Evolutionary conservation across 2,329 filamentous ascomycete genomes (phyloP), one percentile per base, ranked within the genome.

Genomic region (Neophaeococcomyces aloes): DNA sequence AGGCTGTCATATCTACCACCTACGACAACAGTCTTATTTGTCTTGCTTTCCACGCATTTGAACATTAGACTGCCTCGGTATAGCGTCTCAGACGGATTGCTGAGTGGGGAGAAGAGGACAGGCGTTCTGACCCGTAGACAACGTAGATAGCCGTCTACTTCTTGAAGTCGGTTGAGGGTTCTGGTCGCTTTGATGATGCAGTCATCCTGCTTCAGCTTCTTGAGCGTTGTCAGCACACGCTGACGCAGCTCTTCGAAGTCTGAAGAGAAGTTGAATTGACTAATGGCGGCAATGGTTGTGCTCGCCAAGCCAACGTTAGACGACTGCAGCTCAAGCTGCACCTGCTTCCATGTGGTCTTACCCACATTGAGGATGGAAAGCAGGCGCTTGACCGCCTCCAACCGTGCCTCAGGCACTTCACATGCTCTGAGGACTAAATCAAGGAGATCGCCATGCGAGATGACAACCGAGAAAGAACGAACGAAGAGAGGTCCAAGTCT

Each of bases 1-100:
- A 98, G 68, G 37, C 79, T 78, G 60, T 98, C 93, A 59, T 98
- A 98, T 38, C 91, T 78, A 2, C 91, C 91, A 39, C 93, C 91
- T 25, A 88, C 91, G 4, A 89, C 91, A 0, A 96, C 85, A 53
- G 91, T 83, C 54, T 70, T 68, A 48, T 76, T 80, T 48, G 81
- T 76, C 59, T 86, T 93, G 49, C 76, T 80, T 59, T 96, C 89
- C 2, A 95, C 67, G 56, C 87, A 95, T 48, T 93, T 85, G 59
- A 98, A 96, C 33, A 96, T 69, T 21, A 96, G 71, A 6, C 88
- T 88, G 1, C 83, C 83, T 14, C 76, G 70, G 61, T 91, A 98
- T 59, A 96, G 95, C 45, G 81, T 83, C 58, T 95, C 88, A 57
- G 94, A 94, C 57, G 93, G 76, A 61, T 85, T 93, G 58, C 81